A percentile compares a stretch with the other conserved stretches of the same genome.
Evolutionary conservation across 164 flowering plant species (phyloP).

Genomic region (Magnolia sinica): DNA sequence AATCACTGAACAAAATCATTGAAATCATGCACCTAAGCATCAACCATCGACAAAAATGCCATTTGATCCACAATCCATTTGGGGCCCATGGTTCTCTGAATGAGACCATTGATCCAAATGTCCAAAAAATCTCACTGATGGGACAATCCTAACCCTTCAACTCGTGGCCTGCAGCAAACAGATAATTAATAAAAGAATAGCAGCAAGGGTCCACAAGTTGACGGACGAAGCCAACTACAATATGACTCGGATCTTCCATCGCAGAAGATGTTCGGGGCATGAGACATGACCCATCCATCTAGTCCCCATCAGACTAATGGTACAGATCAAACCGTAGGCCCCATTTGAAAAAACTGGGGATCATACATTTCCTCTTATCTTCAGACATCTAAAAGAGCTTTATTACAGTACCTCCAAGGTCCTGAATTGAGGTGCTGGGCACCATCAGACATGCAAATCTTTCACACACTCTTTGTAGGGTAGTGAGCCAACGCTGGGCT

Average conservation of each 20-base stretch:
- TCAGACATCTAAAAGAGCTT: neutral
- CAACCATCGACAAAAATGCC: neutral
- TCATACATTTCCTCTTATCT: neutral
- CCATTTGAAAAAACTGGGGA: neutral
- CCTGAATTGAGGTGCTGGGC: slow-evolving; percentile 14
- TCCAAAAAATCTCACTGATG: too few species aligned
- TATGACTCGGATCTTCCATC: neutral
- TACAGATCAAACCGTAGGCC: neutral
- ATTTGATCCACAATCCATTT: neutral
- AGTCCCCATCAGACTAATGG: neutral
- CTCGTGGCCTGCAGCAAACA: neutral
- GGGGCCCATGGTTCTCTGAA: neutral
- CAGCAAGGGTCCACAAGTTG: neutral
- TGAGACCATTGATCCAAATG: neutral
- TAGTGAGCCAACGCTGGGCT: slow-evolving; percentile 48
- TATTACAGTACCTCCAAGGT: slow-evolving; percentile 22
- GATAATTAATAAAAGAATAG: neutral
- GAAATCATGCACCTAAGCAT: neutral
- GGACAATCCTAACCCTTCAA: neutral
- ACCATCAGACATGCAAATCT: slow-evolving; percentile 29
- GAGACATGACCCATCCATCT: neutral
- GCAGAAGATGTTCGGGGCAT: neutral
- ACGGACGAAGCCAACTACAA: neutral
- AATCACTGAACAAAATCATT: slow-evolving; percentile 20
- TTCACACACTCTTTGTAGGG: slow-evolving; percentile 46